Conservation (phyloP, 2,329 filamentous ascomycete genomes). For the Alternaria gaisen region DNA sequence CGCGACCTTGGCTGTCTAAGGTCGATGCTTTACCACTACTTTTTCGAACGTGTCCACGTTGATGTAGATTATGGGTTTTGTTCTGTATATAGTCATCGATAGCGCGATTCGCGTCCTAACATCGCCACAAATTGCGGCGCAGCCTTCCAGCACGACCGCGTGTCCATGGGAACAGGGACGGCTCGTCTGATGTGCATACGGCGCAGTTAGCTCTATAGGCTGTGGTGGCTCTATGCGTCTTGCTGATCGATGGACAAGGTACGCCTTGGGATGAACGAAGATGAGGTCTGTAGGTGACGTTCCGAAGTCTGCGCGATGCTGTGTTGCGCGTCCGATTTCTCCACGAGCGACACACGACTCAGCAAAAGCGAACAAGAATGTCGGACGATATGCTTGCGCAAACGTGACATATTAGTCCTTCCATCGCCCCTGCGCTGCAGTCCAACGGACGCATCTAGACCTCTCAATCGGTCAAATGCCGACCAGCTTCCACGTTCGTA, state of each 20-base stretch:
- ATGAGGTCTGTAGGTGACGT: background rate
- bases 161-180: background rate
- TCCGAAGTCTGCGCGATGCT: background rate
- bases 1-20: background rate
- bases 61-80: background rate
- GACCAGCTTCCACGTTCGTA: background rate
- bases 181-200: constrained; percentile 17
- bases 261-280: background rate
- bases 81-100: background rate
- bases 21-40: background rate
- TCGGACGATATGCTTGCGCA: background rate
- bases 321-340: too few relatives aligned
- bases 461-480: constrained; percentile 5
- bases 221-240: background rate
- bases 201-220: constrained; percentile 12
- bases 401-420: background rate
- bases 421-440: background rate
- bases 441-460: constrained; percentile 1
- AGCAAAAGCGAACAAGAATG: background rate
- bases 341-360: background rate
- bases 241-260: background rate
- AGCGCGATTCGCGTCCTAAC: background rate
- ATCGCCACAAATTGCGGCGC: constrained; percentile 10
- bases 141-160: background rate
- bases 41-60: background rate